These are phyloP conservation scores for Epichloe elymi DNA, from an alignment of 2,329 filamentous ascomycete species.

Conservation along the genomic window DNA sequence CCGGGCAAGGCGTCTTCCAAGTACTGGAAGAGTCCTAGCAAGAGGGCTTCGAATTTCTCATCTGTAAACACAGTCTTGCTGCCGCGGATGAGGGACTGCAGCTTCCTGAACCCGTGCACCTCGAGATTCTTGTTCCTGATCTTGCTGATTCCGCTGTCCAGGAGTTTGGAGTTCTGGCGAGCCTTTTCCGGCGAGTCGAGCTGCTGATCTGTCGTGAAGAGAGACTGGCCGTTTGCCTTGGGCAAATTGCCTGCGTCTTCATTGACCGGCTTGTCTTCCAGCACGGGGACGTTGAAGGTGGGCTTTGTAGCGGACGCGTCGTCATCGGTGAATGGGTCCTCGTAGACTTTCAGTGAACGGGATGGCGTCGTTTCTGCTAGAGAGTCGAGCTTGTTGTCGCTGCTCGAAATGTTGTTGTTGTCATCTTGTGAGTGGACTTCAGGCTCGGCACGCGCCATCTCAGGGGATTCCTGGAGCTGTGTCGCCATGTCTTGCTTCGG, in stretches of 20 bases:
- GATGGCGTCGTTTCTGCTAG: constrained; percentile 19
- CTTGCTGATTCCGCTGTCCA: constrained; percentile 62
- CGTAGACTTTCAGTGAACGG: constrained; percentile 42
- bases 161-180: constrained; percentile 46
- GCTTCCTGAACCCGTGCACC: constrained; percentile 66
- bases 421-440: background rate
- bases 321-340: constrained; percentile 44
- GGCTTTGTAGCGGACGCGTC: constrained; percentile 31
- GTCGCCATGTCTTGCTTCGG: constrained; percentile 10
- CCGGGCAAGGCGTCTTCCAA: constrained; percentile 48
- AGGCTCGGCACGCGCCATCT: constrained; percentile 4
- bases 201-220: constrained; percentile 9
- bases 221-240: constrained; percentile 12
- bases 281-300: constrained; percentile 32
- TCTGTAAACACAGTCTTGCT: constrained; percentile 49
- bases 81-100: constrained; percentile 62
- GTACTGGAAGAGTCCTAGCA: constrained; percentile 57
- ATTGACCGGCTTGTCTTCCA: constrained; percentile 49
- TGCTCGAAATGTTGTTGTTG: background rate
- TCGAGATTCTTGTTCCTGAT: constrained; percentile 61
- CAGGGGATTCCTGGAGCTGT: constrained; percentile 5
- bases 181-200: constrained; percentile 32
- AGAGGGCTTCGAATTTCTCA: constrained; percentile 54
- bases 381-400: constrained; percentile 5
- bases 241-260: constrained; percentile 31